Conservation (phyloP, 139 green algal species). For the Micractinium conductrix region DNA sequence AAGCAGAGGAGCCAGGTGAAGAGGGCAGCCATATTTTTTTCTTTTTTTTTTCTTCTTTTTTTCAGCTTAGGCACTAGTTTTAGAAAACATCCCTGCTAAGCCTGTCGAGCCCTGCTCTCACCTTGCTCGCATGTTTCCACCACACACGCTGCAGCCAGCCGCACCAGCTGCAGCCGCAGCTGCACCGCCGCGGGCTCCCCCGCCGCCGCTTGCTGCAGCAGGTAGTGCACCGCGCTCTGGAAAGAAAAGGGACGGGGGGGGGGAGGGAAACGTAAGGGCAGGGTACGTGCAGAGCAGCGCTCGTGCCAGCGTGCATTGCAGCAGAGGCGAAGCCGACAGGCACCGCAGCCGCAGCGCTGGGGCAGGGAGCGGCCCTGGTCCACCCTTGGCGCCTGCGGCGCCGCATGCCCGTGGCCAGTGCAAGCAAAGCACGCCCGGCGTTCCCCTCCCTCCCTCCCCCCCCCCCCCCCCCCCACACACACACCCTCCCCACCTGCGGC, state of each 20-base stretch:
- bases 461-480: not conserved
- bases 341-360: not conserved
- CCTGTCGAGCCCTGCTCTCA: too few relatives aligned
- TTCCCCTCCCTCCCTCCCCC: not conserved
- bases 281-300: not conserved
- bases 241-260: not conserved
- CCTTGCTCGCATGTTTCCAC: constrained; percentile 48
- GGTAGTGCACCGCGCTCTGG: not conserved
- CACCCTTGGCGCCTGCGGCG: not conserved
- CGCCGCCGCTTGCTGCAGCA: constrained; percentile 39
- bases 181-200: constrained; percentile 47
- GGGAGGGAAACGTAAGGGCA: not conserved
- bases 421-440: not conserved
- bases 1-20: too few relatives aligned
- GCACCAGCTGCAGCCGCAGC: constrained; percentile 75
- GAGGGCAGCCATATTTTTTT: too few relatives aligned
- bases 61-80: too few relatives aligned
- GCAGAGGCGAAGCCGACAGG: constrained; percentile 17
- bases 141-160: constrained; percentile 64
- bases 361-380: too few relatives aligned
- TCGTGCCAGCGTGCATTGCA: not conserved
- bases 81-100: too few relatives aligned
- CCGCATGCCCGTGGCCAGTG: not conserved
- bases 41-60: too few relatives aligned
- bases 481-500: not conserved